A percentile compares a stretch with the other conserved stretches of the same genome.
These are phyloP conservation scores for Ceratopteris richardii DNA, from an alignment of 75 land plant species.

Conservation along the genomic window DNA sequence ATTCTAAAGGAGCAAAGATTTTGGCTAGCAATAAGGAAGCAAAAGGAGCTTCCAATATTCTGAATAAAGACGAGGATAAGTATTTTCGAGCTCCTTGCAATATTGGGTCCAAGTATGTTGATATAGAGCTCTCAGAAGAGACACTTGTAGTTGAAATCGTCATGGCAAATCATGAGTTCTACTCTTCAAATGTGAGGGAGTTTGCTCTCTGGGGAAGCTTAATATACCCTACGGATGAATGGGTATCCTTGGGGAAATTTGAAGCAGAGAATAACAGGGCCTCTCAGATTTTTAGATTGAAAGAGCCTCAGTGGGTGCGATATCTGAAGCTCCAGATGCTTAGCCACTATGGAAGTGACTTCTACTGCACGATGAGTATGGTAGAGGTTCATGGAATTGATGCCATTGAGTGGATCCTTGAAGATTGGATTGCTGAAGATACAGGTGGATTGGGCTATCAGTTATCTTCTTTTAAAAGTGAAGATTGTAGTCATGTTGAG, in stretches of 20 bases:
- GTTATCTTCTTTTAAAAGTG: background rate
- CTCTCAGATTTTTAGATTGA: constrained; percentile 51
- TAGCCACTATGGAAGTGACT: constrained; percentile 81
- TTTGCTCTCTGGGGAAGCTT: constrained; percentile 70
- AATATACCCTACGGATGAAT: constrained; percentile 60
- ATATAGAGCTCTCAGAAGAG: constrained; percentile 79
- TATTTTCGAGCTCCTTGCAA: constrained; percentile 89
- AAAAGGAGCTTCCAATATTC: constrained; percentile 70
- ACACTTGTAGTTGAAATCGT: constrained; percentile 65
- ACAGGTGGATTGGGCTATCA: constrained; percentile 7
- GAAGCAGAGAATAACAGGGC: constrained; percentile 72
- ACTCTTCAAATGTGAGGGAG: constrained; percentile 83
- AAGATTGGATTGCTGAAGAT: constrained; percentile 58
- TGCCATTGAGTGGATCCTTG: constrained; percentile 81
- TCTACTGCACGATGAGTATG: constrained; percentile 78
- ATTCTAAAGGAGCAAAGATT: constrained; percentile 77
- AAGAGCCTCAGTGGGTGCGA: constrained; percentile 86
- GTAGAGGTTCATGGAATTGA: constrained; percentile 85
- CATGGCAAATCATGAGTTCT: constrained; percentile 80
- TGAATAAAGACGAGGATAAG: constrained; percentile 71
- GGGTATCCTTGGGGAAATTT: constrained; percentile 62
- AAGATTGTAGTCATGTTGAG: background rate
- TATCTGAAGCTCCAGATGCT: constrained; percentile 61
- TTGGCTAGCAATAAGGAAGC: constrained; percentile 75
- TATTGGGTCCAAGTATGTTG: constrained; percentile 60